Conservation (phyloP, 768 basidiomycete species). For the Boletus fagicola region DNA sequence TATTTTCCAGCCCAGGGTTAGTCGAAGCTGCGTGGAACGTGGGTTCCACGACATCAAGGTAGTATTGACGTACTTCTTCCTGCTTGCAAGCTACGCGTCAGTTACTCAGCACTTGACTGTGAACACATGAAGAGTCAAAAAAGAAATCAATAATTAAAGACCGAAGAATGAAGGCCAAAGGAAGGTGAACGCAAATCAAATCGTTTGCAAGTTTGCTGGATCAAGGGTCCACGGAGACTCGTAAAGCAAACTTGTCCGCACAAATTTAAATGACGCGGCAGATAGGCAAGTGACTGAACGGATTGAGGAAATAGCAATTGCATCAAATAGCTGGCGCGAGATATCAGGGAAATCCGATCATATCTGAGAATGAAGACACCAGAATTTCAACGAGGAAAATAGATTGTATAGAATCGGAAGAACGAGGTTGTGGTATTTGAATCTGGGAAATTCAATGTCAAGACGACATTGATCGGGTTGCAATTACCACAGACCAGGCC, state of each 20-base stretch:
- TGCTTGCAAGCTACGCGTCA: conserved; percentile 23
- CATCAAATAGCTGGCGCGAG: conserved; percentile 8
- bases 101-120: conserved; percentile 10
- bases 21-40: conserved; percentile 22
- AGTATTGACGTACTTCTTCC: conserved; percentile 38
- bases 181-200: conserved; percentile 9
- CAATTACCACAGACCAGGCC: conserved; percentile 6
- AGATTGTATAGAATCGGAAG: conserved; percentile 7
- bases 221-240: conserved; percentile 18
- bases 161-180: conserved; percentile 10
- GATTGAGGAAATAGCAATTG: conserved; percentile 3
- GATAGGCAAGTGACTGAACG: conserved; percentile 4
- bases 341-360: conserved; percentile 5
- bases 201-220: conserved; percentile 4
- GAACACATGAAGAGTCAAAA: conserved; percentile 9
- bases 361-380: conserved; percentile 13
- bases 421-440: conserved; percentile 7
- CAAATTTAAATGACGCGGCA: conserved; percentile 8
- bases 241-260: conserved; percentile 1
- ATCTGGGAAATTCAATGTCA: conserved; percentile 8
- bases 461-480: conserved; percentile 9
- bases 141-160: conserved; percentile 8
- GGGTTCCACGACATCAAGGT: conserved; percentile 29
- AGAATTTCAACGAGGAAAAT: conserved; percentile 6
- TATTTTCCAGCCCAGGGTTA: conserved; percentile 3